These are phyloP conservation scores for Suzukiozyma palmioleophila DNA, from an alignment of 1,139 yeast species.

Conservation along the genomic window DNA sequence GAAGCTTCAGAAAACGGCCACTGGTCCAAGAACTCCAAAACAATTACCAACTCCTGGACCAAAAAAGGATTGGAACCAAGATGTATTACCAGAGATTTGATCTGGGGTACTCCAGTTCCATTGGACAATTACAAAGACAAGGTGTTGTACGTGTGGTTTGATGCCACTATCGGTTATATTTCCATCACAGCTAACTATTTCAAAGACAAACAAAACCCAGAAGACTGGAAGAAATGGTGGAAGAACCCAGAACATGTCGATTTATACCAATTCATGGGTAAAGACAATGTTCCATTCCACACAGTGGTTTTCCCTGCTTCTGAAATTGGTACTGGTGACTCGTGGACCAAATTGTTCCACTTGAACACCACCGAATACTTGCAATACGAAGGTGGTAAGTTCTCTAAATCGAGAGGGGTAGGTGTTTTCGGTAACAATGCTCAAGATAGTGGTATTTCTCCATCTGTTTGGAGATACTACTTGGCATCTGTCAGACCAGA, in stretches of 20 bases:
- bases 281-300: conserved; percentile 98
- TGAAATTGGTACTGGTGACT: conserved; percentile 79
- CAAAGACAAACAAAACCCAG: conserved; percentile 39
- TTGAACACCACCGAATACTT: conserved; percentile 92
- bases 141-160: conserved; percentile 97
- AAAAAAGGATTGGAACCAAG: conserved; percentile 91
- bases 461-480: conserved; percentile 97
- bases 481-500: conserved; percentile 92
- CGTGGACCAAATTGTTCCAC: conserved; percentile 91
- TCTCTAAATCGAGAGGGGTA: conserved; percentile 91
- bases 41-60: conserved; percentile 89
- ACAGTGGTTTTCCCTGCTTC: conserved; percentile 96
- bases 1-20: conserved; percentile 64
- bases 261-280: conserved; percentile 97
- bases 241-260: conserved; percentile 78
- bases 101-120: conserved; percentile 99
- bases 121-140: conserved; percentile 75
- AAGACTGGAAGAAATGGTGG: conserved; percentile 86
- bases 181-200: conserved; percentile 95
- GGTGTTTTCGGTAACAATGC: conserved; percentile 99
- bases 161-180: conserved; percentile 94
- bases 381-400: conserved; percentile 97
- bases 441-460: conserved; percentile 81
- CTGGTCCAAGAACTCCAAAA: conserved; percentile 90
- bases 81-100: conserved; percentile 93